Evolutionary conservation across 116 monocot species (phyloP).

Genomic region (Posidonia oceanica): DNA sequence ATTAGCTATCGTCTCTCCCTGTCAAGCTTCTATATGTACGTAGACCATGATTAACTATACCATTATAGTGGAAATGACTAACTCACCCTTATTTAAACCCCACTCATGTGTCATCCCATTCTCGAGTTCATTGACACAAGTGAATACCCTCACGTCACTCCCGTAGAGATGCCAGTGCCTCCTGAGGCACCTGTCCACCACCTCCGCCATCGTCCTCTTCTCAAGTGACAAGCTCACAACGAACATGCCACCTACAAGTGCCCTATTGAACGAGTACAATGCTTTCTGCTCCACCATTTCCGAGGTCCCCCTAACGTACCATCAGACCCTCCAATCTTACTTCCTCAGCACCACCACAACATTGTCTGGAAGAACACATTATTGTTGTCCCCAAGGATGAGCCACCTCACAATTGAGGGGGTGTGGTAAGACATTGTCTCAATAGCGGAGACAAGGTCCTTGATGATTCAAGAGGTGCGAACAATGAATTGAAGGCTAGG

Average conservation of each 20-base stretch:
- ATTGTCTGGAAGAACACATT: slow-evolving; percentile 63
- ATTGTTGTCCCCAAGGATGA: slow-evolving; percentile 75
- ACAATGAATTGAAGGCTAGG: neutral
- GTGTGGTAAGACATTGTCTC: neutral
- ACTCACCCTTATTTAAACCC: slow-evolving; percentile 80
- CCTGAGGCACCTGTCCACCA: slow-evolving; percentile 50
- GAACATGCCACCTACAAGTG: slow-evolving; percentile 64
- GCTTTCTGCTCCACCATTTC: slow-evolving; percentile 63
- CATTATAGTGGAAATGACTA: too few species aligned
- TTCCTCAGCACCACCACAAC: slow-evolving; percentile 32
- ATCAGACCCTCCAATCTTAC: slow-evolving; percentile 43
- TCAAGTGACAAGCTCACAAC: slow-evolving; percentile 45
- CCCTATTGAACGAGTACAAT: slow-evolving; percentile 41
- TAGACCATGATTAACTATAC: too few species aligned
- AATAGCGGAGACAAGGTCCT: slow-evolving; percentile 13
- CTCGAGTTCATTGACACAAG: slow-evolving; percentile 59
- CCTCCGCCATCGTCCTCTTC: slow-evolving; percentile 29
- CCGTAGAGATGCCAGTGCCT: slow-evolving; percentile 52
- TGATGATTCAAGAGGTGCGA: slow-evolving; percentile 40
- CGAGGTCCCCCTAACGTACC: slow-evolving; percentile 41
- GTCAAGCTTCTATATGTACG: too few species aligned
- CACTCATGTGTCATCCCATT: slow-evolving; percentile 40
- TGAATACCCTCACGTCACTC: slow-evolving; percentile 45
- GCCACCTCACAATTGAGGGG: slow-evolving; percentile 12
- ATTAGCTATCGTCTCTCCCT: too few species aligned